Percentiles rank a stretch among this genome's conserved stretches.
Conservation (phyloP, 441 rosid genomes). For the Jatropha multifida region DNA sequence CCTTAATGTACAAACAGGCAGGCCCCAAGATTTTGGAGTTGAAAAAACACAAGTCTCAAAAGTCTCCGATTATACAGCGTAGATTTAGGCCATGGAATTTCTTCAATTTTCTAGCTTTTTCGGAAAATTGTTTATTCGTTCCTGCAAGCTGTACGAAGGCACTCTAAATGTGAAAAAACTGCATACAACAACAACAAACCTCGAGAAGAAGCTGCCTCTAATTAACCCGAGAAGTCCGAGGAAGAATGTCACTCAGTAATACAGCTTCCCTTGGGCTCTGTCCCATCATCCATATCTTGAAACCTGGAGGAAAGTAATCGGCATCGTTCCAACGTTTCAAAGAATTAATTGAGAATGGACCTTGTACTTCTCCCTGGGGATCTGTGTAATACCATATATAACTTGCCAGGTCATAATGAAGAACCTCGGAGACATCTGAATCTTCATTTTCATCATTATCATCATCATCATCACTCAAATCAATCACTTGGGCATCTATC, state of each 20-base stretch:
- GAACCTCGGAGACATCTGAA: slow-evolving; percentile 23
- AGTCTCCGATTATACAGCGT: not conserved
- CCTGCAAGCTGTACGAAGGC: not conserved
- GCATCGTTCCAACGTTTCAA: slow-evolving; percentile 63
- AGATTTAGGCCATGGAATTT: not conserved
- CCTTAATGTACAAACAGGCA: not conserved
- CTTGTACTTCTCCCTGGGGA: slow-evolving; percentile 61
- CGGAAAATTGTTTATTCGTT: not conserved
- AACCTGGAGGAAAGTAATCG: slow-evolving; percentile 51
- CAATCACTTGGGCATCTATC: slow-evolving; percentile 41
- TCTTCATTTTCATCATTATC: slow-evolving; percentile 33
- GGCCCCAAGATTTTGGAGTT: no score
- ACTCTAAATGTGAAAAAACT: not conserved
- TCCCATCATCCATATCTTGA: slow-evolving; percentile 76
- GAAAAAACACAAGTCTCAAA: not conserved
- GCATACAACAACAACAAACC: no score
- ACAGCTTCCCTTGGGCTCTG: slow-evolving; percentile 45
- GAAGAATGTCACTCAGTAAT: slow-evolving; percentile 42
- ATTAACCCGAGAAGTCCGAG: slow-evolving; percentile 12
- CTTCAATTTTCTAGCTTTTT: not conserved
- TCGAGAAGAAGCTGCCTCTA: not conserved
- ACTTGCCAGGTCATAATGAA: slow-evolving; percentile 26
- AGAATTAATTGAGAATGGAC: slow-evolving; percentile 60
- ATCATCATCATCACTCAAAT: slow-evolving; percentile 50
- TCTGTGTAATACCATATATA: slow-evolving; percentile 64